Conservation (phyloP, 1,284 basidiomycete genomes). For the Austroboletus niveus region DNA sequence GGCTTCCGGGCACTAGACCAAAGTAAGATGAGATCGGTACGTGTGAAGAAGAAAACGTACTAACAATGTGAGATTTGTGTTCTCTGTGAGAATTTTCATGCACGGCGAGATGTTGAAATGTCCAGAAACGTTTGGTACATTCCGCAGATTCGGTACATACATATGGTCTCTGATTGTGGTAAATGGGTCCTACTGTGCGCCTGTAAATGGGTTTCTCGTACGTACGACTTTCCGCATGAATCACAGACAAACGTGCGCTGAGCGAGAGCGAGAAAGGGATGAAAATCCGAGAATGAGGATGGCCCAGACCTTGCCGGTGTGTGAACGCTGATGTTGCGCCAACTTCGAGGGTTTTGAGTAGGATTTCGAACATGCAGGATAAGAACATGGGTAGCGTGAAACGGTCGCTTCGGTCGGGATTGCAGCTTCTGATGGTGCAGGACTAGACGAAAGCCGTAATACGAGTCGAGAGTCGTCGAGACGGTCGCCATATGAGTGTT, state of each 20-base stretch:
- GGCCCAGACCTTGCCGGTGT: conserved; percentile 77
- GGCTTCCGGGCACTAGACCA: conserved; percentile 55
- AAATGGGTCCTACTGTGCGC: conserved; percentile 83
- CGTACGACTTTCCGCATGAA: conserved; percentile 77
- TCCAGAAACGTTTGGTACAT: conserved; percentile 91
- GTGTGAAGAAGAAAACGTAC: conserved; percentile 11
- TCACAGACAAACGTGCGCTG: conserved; percentile 83
- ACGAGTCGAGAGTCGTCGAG: conserved; percentile 33
- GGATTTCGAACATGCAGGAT: conserved; percentile 71
- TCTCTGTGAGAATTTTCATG: conserved; percentile 69
- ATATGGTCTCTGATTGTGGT: conserved; percentile 63
- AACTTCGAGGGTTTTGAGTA: conserved; percentile 86
- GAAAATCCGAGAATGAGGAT: neutral
- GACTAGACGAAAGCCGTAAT: conserved; percentile 38
- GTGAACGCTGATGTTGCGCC: conserved; percentile 81
- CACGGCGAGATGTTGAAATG: conserved; percentile 75
- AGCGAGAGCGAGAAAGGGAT: neutral
- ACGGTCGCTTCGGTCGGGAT: conserved; percentile 7
- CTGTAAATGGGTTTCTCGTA: conserved; percentile 83
- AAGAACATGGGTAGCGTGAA: conserved; percentile 50
- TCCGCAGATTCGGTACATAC: conserved; percentile 52
- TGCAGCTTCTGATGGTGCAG: conserved; percentile 23
- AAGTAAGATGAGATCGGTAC: conserved; percentile 1
- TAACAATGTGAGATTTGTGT: conserved; percentile 57
- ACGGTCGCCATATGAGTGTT: neutral